Conservation (phyloP, 305 asterid genomes). For the Fraxinus greggii region DNA sequence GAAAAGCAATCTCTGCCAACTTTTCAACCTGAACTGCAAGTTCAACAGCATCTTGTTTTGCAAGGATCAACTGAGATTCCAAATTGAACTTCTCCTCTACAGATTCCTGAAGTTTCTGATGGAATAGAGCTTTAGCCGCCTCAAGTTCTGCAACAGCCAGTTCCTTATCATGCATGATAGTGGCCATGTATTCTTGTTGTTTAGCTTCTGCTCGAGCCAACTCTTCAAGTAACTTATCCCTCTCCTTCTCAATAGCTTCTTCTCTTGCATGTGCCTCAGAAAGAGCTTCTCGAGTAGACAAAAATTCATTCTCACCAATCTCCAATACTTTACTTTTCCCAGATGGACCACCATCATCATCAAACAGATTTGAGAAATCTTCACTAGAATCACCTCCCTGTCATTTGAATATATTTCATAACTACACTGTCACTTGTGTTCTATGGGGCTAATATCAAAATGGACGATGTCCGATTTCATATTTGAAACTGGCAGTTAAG, state of each 20-base stretch:
- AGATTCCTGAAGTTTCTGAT: conserved; percentile 35
- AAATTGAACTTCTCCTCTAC: conserved; percentile 37
- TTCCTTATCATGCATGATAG: conserved; percentile 36
- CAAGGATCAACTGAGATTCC: conserved; percentile 43
- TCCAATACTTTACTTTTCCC: conserved; percentile 26
- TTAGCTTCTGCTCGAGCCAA: conserved; percentile 34
- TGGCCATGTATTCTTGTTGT: conserved; percentile 36
- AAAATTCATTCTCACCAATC: conserved; percentile 28
- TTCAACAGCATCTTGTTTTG: conserved; percentile 43
- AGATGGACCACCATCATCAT: conserved; percentile 26
- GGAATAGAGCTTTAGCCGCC: conserved; percentile 36
- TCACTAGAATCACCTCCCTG: conserved; percentile 33
- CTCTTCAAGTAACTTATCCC: conserved; percentile 38
- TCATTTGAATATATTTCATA: conserved; percentile 12
- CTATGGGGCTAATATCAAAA: neutral
- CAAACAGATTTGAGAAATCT: conserved; percentile 26
- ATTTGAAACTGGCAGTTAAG: neutral
- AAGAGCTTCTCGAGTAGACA: conserved; percentile 29
- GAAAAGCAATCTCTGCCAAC: conserved; percentile 43
- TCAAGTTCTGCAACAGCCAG: conserved; percentile 41
- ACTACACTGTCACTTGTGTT: neutral
- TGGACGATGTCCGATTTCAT: neutral
- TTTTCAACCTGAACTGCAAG: conserved; percentile 49
- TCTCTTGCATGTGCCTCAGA: conserved; percentile 33
- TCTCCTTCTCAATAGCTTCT: conserved; percentile 32